Conservation (phyloP, 2,329 filamentous ascomycete genomes). For the Lizonia empirigonia region DNA sequence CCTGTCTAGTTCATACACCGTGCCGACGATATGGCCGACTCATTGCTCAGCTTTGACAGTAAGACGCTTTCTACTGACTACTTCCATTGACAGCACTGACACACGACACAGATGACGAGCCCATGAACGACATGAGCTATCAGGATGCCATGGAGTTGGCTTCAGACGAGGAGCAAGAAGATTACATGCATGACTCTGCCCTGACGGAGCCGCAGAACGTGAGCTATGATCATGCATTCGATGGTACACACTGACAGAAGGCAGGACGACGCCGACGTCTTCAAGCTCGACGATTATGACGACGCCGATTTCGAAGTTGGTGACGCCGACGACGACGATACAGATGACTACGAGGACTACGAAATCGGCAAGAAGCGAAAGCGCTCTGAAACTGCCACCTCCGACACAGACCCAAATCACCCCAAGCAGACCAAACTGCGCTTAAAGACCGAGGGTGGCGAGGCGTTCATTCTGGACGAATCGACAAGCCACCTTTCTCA, state of each 20-base stretch:
- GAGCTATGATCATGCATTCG: background rate
- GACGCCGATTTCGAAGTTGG: constrained; percentile 11
- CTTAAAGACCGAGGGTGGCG: constrained; percentile 17
- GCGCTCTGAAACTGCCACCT: constrained; percentile 15
- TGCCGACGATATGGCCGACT: constrained; percentile 20
- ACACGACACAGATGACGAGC: constrained; percentile 11
- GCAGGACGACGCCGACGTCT: constrained; percentile 22
- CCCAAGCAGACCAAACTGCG: constrained; percentile 20
- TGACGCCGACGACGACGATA: constrained; percentile 15
- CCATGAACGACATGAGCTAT: constrained; percentile 7
- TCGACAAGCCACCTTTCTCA: constrained; percentile 10
- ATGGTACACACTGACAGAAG: constrained; percentile 4
- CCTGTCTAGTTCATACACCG: background rate
- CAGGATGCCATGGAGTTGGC: constrained; percentile 15
- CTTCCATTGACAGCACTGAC: constrained; percentile 4
- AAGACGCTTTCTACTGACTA: background rate
- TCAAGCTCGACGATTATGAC: constrained; percentile 25
- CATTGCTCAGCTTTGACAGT: constrained; percentile 23
- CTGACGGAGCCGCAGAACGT: constrained; percentile 12
- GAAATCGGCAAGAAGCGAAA: constrained; percentile 26
- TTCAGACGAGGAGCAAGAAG: constrained; percentile 14
- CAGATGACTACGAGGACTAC: constrained; percentile 11
- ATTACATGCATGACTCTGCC: constrained; percentile 7
- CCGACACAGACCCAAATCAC: constrained; percentile 1
- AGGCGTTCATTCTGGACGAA: constrained; percentile 34